Evolutionary conservation across 768 basidiomycete species (phyloP).

Genomic region (Floccularia luteovirens): DNA sequence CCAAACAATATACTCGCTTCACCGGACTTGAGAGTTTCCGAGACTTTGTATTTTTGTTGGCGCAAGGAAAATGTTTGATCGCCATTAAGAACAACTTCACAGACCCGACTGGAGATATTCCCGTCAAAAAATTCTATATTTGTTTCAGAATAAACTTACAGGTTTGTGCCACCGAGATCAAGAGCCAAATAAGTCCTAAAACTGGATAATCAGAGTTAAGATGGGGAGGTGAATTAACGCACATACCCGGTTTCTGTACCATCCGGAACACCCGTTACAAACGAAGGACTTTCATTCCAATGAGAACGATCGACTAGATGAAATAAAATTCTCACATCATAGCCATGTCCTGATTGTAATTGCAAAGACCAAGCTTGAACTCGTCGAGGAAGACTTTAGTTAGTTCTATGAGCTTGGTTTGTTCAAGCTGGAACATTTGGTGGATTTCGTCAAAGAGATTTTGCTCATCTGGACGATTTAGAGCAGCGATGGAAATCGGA

Average conservation of each 20-base stretch:
- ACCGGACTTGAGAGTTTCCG: conserved; percentile 87
- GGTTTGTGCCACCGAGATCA: conserved; percentile 95
- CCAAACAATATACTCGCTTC: conserved; percentile 85
- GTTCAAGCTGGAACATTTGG: conserved; percentile 60
- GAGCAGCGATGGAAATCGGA: conserved; percentile 32
- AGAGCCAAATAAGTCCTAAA: conserved; percentile 89
- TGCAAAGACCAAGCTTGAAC: conserved; percentile 62
- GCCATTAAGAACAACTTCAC: conserved; percentile 88
- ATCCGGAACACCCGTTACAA: conserved; percentile 91
- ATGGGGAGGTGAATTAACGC: not conserved
- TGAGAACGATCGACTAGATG: conserved; percentile 5
- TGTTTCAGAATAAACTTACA: conserved; percentile 45
- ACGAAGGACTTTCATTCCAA: conserved; percentile 62
- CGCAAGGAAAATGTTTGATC: conserved; percentile 83
- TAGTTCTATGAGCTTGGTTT: conserved; percentile 58
- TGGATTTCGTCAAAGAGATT: conserved; percentile 58
- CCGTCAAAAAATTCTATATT: not conserved
- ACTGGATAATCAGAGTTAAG: conserved; percentile 2
- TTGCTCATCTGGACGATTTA: conserved; percentile 34
- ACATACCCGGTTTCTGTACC: conserved; percentile 86
- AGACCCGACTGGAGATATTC: conserved; percentile 64
- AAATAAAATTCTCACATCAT: conserved; percentile 68
- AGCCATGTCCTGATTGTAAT: conserved; percentile 78
- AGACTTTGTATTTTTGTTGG: conserved; percentile 97
- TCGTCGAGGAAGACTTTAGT: conserved; percentile 77